phyloP scores from a whole-genome alignment of 164 flowering plant genomes.

The Nelumbo lutea region DNA sequence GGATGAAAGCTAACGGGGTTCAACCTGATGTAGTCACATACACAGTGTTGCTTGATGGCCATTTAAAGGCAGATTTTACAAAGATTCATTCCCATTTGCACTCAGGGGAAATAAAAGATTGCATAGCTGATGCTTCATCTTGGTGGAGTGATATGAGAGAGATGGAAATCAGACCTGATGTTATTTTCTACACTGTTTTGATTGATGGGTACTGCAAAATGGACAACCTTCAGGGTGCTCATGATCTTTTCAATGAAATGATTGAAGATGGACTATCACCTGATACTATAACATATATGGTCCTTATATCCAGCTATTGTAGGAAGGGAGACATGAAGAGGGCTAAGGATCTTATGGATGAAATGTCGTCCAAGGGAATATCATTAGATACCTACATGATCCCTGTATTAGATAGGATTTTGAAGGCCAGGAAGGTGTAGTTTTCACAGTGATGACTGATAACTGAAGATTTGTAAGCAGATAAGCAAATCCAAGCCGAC shows the following conservation, averaged over 20 bases:
- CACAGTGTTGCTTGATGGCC: conserved; percentile 63
- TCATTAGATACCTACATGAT: conserved; percentile 23
- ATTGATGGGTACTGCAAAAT: conserved; percentile 49
- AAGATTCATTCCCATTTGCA: not conserved
- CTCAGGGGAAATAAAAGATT: conserved; percentile 6
- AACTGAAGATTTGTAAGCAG: not conserved
- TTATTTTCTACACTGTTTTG: conserved; percentile 58
- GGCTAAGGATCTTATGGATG: conserved; percentile 43
- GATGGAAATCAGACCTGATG: conserved; percentile 44
- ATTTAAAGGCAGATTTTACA: conserved; percentile 17
- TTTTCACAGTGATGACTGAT: not conserved
- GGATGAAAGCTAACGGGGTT: conserved; percentile 59
- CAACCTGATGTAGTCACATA: conserved; percentile 61
- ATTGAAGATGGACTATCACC: conserved; percentile 54
- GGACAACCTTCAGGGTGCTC: conserved; percentile 44
- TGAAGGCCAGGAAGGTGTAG: conserved; percentile 19
- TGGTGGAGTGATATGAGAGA: conserved; percentile 43
- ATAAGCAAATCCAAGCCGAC: not conserved
- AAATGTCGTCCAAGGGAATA: conserved; percentile 50
- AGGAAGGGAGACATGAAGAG: conserved; percentile 37
- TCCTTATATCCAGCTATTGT: conserved; percentile 50
- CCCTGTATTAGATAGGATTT: conserved; percentile 14
- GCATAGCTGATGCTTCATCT: conserved; percentile 15
- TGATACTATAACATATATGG: conserved; percentile 56
- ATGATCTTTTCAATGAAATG: conserved; percentile 50